Evolutionary conservation across 805 yeast genomes (phyloP).

Genomic region (Candida xiaguanensis): DNA sequence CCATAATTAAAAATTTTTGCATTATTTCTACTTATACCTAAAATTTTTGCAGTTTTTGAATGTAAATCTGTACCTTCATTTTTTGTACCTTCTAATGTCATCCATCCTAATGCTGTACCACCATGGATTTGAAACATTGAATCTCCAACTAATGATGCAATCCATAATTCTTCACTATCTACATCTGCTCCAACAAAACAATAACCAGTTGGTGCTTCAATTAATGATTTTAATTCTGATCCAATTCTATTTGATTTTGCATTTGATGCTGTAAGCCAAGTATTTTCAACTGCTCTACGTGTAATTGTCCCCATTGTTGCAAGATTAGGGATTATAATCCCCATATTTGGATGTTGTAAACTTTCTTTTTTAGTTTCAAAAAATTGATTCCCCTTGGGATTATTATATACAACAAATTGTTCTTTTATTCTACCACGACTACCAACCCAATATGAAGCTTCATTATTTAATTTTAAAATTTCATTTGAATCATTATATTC

Average conservation of each 20-base stretch:
- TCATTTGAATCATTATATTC: conserved; percentile 68
- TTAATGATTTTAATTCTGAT: conserved; percentile 84
- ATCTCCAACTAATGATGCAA: conserved; percentile 92
- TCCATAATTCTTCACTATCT: conserved; percentile 97
- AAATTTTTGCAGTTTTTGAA: conserved; percentile 84
- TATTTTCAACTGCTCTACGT: conserved; percentile 91
- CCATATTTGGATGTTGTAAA: conserved; percentile 36
- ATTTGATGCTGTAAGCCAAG: conserved; percentile 97
- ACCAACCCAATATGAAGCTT: conserved; percentile 91
- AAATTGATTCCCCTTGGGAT: conserved; percentile 18
- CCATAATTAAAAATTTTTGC: conserved; percentile 97
- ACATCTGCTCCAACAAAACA: conserved; percentile 97
- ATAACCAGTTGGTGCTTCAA: conserved; percentile 85
- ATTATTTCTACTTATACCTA: conserved; percentile 85
- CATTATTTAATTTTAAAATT: conserved; percentile 72
- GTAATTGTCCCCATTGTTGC: conserved; percentile 96
- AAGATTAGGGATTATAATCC: conserved; percentile 79
- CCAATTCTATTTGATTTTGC: conserved; percentile 85
- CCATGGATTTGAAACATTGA: conserved; percentile 88
- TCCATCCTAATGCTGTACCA: conserved; percentile 97
- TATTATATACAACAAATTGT: conserved; percentile 75
- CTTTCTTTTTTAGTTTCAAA: conserved; percentile 22
- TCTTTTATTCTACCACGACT: conserved; percentile 77
- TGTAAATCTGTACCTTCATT: conserved; percentile 90
- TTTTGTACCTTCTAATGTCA: conserved; percentile 96